A percentile compares a stretch with the other conserved stretches of the same genome.
phyloP scores from a whole-genome alignment of 768 basidiomycete species.

The Suillus spraguei region DNA sequence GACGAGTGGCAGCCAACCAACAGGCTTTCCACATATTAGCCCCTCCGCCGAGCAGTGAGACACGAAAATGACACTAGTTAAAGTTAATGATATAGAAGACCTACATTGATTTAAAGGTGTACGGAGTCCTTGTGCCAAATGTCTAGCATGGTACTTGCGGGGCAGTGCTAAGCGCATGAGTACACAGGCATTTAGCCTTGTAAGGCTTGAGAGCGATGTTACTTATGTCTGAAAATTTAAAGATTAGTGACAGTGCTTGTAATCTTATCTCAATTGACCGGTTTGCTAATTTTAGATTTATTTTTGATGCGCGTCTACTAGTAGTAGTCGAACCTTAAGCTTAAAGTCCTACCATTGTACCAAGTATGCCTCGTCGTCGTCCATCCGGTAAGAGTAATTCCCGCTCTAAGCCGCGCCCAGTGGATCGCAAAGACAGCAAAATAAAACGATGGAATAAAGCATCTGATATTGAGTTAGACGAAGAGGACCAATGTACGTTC shows the following conservation, averaged over 20 bases:
- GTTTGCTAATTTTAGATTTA: background rate
- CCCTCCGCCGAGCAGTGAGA: too few relatives aligned
- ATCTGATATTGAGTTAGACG: conserved; percentile 73
- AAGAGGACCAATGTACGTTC: conserved; percentile 75
- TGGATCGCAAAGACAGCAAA: conserved; percentile 52
- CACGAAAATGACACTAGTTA: background rate
- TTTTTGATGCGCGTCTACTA: background rate
- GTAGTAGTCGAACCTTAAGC: background rate
- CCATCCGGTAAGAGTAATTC: conserved; percentile 37
- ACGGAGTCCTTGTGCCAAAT: background rate
- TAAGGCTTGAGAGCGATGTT: too few relatives aligned
- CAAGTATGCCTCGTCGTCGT: conserved; percentile 50
- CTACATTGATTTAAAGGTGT: background rate
- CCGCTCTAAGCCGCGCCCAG: conserved; percentile 43
- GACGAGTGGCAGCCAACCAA: background rate
- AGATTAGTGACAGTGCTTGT: background rate
- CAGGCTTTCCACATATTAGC: too few relatives aligned
- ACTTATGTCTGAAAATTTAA: background rate
- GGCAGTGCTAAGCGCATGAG: background rate
- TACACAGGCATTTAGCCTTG: background rate
- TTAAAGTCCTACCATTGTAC: background rate
- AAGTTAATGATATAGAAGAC: background rate
- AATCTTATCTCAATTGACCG: background rate
- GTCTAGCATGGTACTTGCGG: background rate
- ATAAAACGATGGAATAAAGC: conserved; percentile 68